Evolutionary conservation across 805 yeast species (phyloP).

Genomic region (Candida coleopterorum): DNA sequence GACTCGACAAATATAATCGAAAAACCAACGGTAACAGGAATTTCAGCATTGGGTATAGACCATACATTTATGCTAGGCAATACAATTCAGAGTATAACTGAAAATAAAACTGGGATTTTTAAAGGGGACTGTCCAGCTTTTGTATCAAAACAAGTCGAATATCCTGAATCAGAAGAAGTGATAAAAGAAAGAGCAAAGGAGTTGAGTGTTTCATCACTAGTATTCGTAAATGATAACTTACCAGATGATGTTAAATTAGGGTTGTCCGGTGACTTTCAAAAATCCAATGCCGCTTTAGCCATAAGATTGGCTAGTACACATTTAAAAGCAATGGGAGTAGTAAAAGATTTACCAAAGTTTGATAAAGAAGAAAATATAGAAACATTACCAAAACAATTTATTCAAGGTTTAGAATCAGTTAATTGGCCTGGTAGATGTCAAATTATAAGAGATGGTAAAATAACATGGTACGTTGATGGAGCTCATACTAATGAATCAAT

Average conservation of each 20-base stretch:
- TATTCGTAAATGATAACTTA: conserved; percentile 44
- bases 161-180: conserved; percentile 49
- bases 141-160: conserved; percentile 52
- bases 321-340: conserved; percentile 46
- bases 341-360: conserved; percentile 24
- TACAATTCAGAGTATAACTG: conserved; percentile 84
- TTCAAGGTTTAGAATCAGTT: conserved; percentile 59
- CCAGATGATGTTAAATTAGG: conserved; percentile 52
- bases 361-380: conserved; percentile 9
- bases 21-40: conserved; percentile 79
- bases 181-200: conserved; percentile 68
- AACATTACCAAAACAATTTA: conserved; percentile 46
- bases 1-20: conserved; percentile 92
- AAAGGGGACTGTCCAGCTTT: conserved; percentile 65
- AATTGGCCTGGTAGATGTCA: conserved; percentile 98
- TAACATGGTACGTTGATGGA: conserved; percentile 89
- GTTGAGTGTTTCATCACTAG: conserved; percentile 40
- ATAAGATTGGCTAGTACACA: conserved; percentile 62
- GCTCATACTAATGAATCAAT: conserved; percentile 93
- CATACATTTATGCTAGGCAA: conserved; percentile 84
- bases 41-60: conserved; percentile 84
- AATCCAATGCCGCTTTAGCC: conserved; percentile 83
- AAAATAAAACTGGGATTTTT: conserved; percentile 95
- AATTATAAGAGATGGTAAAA: conserved; percentile 42
- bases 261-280: conserved; percentile 80